Base-by-base conservation (phyloP, 768 basidiomycete species). In the Suillus spraguei region DNA sequence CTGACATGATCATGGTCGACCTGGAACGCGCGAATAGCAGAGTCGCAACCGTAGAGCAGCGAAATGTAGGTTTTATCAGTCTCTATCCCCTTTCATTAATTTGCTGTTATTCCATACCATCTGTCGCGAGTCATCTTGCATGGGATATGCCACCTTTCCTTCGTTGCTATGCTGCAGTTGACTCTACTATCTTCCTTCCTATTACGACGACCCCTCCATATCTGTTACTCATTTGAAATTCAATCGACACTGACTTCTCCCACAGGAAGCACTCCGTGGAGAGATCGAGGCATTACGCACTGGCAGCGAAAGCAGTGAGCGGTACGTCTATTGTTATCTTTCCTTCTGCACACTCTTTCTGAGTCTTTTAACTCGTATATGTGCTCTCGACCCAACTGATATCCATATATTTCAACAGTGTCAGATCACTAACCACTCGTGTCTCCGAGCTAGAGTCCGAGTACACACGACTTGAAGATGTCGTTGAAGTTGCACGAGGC, bases 1-100 rank as follows among this genome's bases (percentile, higher is more conserved):
- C 97, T 62, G 97, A 99, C 71, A 92, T 98, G 88, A 87, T 98
- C 68, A 90, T 92, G 32, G 92, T 91, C 14, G 97, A 99, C 78
- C 81, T 99, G 47, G 94, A 96, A 69, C 85, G 95, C 20, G 95
- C 97, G n/a, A 99, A 96, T 70, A 92, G 88, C 69, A 88, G 97
- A 20, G 92, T 98, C 3, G 94, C 92, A 0, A 88, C 91, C 3
- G 91, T 99, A 42, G 97, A 99, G 76, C 85, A 95, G 65, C 85
- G 97, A 59, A 99, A 99, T 78, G 94, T 95, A 67, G 62, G 85
- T 73, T 53, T 17, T 24, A 5, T 22, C 10, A 52, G 46, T 62
- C 42, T 20, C 61, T n/a, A n/a, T 38, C 39, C 22, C 10, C 41
- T 32, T 11, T 33, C 46, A 10, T 52, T 36, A 5, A 14, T n/a